Evolutionary conservation across 2,329 filamentous ascomycete species (phyloP), one percentile per base, ranked within the genome.

Genomic region (Ophiostoma angusticollis): DNA sequence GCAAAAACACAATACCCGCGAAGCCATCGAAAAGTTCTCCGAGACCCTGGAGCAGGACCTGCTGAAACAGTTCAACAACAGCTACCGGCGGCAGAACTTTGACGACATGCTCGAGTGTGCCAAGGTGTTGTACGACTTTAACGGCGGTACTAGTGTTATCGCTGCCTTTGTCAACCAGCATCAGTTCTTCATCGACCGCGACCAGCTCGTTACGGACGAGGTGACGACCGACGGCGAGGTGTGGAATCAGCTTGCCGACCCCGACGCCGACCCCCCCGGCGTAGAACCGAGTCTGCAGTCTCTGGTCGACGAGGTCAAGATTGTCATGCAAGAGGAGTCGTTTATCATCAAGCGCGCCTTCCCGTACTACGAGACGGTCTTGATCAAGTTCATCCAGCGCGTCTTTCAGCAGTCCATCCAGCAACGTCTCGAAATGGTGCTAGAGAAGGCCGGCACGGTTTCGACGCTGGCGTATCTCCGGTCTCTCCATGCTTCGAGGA

Each of bases 371-470:
- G 91, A 98, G 51, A 87, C 89, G 43, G 91, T 98, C 1, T 65
- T 98, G 36, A 79, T 79, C 47, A 89, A 89, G 51, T 98, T 98
- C 52, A 71, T 98, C 37, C 91, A 98, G 59, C 74, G 91, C 48
- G 81, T 98, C 9, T 98, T 98, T 54, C 91, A 98, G 55, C 91
- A 98, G 59, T 96, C 89, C 2, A 87, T 98, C 45, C 93, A 98
- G 59, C 89, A 96, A 58, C 75, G 89, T 12, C 68, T 98, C 9
- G 91, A 98, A 56, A 84, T 93, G 75, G 87, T 98, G 4, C 66
- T 98, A 34, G 87, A 94, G 50, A 96, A 96, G 61, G 91, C 91
- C 13, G 82, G 84, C 47, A 84, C 82, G 5, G 78, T 96, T 13
- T 98, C 93, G 0, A 87, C 86, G 0, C 65, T 98, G 22, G 87